These are phyloP conservation scores for Magnusiomyces fungicola DNA, from an alignment of 1,139 yeast species.

Conservation along the genomic window DNA sequence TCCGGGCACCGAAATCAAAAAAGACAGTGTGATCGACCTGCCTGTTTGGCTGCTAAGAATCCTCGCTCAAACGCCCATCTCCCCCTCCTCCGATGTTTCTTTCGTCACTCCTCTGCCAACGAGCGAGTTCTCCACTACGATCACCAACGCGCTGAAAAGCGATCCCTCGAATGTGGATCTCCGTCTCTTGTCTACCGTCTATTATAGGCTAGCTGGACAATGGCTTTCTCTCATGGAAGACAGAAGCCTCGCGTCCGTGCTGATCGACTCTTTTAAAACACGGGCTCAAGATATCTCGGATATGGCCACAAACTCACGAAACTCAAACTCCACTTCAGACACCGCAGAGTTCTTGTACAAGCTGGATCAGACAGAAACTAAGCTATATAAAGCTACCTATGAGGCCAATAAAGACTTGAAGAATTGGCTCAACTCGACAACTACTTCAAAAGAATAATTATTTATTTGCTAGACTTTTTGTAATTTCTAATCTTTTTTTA, in stretches of 20 bases:
- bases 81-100: constrained; percentile 40
- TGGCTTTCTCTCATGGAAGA: constrained; percentile 71
- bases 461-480: too few relatives aligned
- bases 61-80: constrained; percentile 42
- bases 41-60: constrained; percentile 89
- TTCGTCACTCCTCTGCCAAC: constrained; percentile 67
- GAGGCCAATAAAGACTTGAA: constrained; percentile 57
- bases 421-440: constrained; percentile 42
- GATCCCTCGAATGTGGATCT: constrained; percentile 63
- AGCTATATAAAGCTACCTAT: constrained; percentile 50
- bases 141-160: constrained; percentile 75
- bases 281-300: constrained; percentile 68
- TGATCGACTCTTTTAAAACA: constrained; percentile 46
- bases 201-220: constrained; percentile 58
- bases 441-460: background rate
- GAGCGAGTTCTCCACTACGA: constrained; percentile 52
- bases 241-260: constrained; percentile 49
- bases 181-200: constrained; percentile 58
- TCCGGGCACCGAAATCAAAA: constrained; percentile 50
- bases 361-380: constrained; percentile 70
- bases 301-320: constrained; percentile 51
- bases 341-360: constrained; percentile 47
- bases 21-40: constrained; percentile 64
- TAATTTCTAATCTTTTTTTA: too few relatives aligned
- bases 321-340: constrained; percentile 28